Base-by-base conservation (phyloP, 495 filamentous ascomycete genomes). In the Hyaloscypha bicolor region DNA sequence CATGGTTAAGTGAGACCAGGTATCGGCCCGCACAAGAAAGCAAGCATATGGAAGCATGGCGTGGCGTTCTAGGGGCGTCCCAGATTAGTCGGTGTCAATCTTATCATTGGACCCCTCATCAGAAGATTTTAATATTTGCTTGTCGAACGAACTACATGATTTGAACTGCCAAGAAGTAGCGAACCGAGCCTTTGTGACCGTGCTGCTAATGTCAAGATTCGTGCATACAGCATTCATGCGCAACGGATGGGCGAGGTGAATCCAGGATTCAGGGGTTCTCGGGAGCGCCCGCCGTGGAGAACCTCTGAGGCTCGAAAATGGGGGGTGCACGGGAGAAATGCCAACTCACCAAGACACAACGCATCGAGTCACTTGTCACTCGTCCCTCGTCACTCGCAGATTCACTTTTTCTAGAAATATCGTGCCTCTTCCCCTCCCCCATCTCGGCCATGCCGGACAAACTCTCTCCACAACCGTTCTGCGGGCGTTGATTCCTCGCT, bases 41-140 rank as follows among this genome's bases (percentile, higher is more conserved):
- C 29, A 57, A 58, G 63, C 29, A 63, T 63, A 53, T 30, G 21
- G 45, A 55, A 32, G 42, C 22, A 55, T 55, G 42, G 45, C 30
- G 61, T 11, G 60, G 60, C 39, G 37, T 62, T 62, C n/a, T 30
- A 31, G 30, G 30, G 60, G 60, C 60, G 60, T 62, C n/a, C 39
- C 33, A 32, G 22, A 22, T 25, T 42, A 62, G 35, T 22, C 39
- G 21, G 60, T 1, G 30, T n/a, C 56, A n/a, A 60, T 14, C 16
- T 19, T 48, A 48, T 48, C 11, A 11, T 48, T 48, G 42, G 16
- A 48, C 42, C 11, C 42, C 16, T 48, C 4, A 48, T 48, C 42
- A 48, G 16, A 19, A 37, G 8, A 48, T 48, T 4, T 48, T 37
- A 12, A 37, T 37, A 12, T 37, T 48, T 48, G 16, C 11, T 48